Evolutionary conservation across 495 filamentous ascomycete genomes (phyloP).

Genomic region (Peziza echinospora): DNA sequence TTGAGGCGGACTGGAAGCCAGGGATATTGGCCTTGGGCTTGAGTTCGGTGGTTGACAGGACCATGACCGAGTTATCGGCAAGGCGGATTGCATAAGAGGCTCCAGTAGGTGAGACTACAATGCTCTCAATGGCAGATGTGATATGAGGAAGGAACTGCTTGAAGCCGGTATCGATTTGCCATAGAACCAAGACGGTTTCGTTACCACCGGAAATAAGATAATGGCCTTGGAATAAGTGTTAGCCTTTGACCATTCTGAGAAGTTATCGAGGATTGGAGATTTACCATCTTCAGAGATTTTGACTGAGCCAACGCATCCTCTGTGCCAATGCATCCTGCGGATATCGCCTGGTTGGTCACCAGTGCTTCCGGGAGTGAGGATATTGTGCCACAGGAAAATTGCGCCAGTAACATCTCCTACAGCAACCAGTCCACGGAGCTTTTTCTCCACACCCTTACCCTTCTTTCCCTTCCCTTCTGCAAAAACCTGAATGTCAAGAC

Average conservation of each 20-base stretch:
- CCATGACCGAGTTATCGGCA: slow-evolving; percentile 73
- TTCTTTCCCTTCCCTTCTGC: slow-evolving; percentile 7
- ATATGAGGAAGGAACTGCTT: slow-evolving; percentile 73
- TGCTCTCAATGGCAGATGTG: slow-evolving; percentile 55
- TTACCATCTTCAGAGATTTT: slow-evolving; percentile 84
- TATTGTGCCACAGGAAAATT: slow-evolving; percentile 50
- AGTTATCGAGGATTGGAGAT: slow-evolving; percentile 17
- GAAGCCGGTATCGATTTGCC: slow-evolving; percentile 74
- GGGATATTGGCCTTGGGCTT: slow-evolving; percentile 57
- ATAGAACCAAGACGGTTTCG: slow-evolving; percentile 81
- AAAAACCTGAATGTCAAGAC: slow-evolving; percentile 33
- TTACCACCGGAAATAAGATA: slow-evolving; percentile 84
- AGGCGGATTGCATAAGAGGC: slow-evolving; percentile 62
- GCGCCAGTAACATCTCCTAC: slow-evolving; percentile 53
- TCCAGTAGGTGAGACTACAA: slow-evolving; percentile 59
- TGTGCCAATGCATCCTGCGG: slow-evolving; percentile 69
- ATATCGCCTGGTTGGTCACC: slow-evolving; percentile 18
- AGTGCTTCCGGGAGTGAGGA: slow-evolving; percentile 28
- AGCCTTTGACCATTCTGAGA: too few species aligned
- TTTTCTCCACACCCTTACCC: slow-evolving; percentile 18
- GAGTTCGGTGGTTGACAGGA: slow-evolving; percentile 74
- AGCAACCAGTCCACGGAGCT: slow-evolving; percentile 38
- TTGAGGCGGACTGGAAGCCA: slow-evolving; percentile 43
- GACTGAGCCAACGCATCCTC: slow-evolving; percentile 52
- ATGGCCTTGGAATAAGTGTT: slow-evolving; percentile 41